Percentiles rank a stretch among this genome's conserved stretches.
Conservation (phyloP, 306 rosid genomes). For the Boehmeria nivea region DNA sequence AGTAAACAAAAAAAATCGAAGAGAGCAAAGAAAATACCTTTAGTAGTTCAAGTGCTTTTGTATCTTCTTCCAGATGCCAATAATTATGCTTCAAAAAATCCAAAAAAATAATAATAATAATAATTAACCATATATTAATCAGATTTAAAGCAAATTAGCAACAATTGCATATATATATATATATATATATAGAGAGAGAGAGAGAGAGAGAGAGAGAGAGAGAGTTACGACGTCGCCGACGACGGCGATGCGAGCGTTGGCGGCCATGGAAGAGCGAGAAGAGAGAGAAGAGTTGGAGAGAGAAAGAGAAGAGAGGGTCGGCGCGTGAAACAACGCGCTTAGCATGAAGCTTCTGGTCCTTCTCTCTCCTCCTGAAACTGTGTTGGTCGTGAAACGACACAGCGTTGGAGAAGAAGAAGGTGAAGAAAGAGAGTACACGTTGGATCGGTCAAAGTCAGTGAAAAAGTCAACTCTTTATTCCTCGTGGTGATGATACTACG, state of each 20-base stretch:
- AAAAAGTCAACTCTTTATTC: too few species aligned
- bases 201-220: conserved; percentile 15
- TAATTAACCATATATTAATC: background rate
- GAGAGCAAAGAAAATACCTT: conserved; percentile 33
- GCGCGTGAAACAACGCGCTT: conserved; percentile 49
- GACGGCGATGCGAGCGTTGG: conserved; percentile 61
- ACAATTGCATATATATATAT: background rate
- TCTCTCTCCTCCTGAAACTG: background rate
- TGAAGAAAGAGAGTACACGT: background rate
- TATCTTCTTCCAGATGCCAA: conserved; percentile 78
- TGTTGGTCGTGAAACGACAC: too few species aligned
- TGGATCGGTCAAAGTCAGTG: too few species aligned
- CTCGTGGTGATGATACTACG: too few species aligned
- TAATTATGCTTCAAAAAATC: conserved; percentile 52
- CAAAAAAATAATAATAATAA: background rate
- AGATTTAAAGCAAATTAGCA: background rate
- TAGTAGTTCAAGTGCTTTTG: conserved; percentile 61
- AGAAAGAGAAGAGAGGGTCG: conserved; percentile 19
- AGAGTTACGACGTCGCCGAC: conserved; percentile 75
- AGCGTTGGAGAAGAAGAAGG: background rate
- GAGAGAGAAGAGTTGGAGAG: conserved; percentile 3
- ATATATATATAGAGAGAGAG: background rate
- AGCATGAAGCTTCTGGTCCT: conserved; percentile 23
- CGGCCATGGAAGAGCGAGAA: conserved; percentile 51
- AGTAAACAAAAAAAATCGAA: background rate